phyloP scores from a whole-genome alignment of 352 stramenopile genomes.

The Elongisporangium prolatum region DNA sequence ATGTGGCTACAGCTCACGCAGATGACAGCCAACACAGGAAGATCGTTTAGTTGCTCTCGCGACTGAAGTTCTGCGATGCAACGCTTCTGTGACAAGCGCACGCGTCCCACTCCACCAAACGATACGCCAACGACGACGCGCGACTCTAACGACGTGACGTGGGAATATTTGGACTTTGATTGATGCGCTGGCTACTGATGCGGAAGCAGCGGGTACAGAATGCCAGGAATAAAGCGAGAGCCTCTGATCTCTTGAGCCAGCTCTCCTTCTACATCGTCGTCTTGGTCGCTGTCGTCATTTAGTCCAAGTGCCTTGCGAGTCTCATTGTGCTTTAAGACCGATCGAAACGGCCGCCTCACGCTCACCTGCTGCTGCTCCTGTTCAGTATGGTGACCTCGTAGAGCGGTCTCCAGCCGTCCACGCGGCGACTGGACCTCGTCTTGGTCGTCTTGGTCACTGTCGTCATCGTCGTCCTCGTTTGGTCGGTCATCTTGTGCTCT shows the following conservation, averaged over 20 bases:
- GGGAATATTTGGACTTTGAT: no score
- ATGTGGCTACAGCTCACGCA: neutral
- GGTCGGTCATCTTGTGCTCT: slow-evolving; percentile 4
- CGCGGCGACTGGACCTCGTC: neutral
- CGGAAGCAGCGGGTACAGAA: slow-evolving; percentile 57
- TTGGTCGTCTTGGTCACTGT: slow-evolving; percentile 6
- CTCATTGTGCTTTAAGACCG: neutral
- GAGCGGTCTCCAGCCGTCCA: neutral
- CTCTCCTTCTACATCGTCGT: slow-evolving; percentile 14
- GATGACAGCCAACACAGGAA: neutral
- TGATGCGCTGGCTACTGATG: slow-evolving; percentile 14
- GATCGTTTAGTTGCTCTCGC: neutral
- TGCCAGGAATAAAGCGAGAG: slow-evolving; percentile 45
- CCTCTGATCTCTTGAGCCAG: slow-evolving; percentile 17
- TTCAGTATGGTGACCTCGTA: neutral
- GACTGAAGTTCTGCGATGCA: neutral
- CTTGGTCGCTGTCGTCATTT: slow-evolving; percentile 13
- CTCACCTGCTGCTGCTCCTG: neutral
- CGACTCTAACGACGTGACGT: neutral
- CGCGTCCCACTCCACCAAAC: neutral
- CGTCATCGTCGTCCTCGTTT: slow-evolving; percentile 12
- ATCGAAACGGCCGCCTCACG: neutral
- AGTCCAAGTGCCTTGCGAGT: neutral
- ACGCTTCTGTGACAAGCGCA: neutral
- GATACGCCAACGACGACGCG: no score